Evolutionary conservation across 176 grass and related monocot genomes (phyloP).

Genomic region (Elaeis guineensis): DNA sequence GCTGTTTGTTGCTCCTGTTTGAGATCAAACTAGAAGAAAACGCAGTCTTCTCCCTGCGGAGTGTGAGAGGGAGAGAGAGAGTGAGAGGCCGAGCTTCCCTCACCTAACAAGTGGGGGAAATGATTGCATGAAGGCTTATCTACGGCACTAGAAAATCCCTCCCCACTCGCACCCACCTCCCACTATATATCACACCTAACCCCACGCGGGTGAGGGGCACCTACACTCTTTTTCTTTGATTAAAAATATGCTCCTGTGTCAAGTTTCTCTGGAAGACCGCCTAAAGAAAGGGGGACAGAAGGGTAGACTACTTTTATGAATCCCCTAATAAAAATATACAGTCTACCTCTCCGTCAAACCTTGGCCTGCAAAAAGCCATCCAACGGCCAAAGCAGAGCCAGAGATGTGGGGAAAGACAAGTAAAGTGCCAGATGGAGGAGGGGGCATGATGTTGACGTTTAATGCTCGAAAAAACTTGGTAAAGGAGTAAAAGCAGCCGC

Average conservation of each 20-base stretch:
- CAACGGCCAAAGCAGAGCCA: conserved; percentile 15
- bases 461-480: background rate
- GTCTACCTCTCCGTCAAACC: conserved; percentile 2
- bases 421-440: background rate
- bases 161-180: background rate
- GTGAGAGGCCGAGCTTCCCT: conserved; percentile 9
- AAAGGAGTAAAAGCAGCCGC: conserved; percentile 7
- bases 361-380: conserved; percentile 3
- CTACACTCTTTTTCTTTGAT: background rate
- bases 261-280: too few relatives aligned
- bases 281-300: too few relatives aligned
- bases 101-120: conserved; percentile 23
- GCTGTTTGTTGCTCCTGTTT: conserved; percentile 28
- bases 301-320: too few relatives aligned
- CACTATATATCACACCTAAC: conserved; percentile 19
- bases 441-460: conserved; percentile 11
- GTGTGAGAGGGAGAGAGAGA: background rate
- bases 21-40: background rate
- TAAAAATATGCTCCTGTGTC: too few relatives aligned
- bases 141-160: conserved; percentile 26
- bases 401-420: background rate
- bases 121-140: conserved; percentile 43
- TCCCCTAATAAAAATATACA: too few relatives aligned
- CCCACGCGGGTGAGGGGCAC: conserved; percentile 19
- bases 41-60: too few relatives aligned